Conservation (phyloP, 768 basidiomycete genomes). For the Lyophyllum decastes region DNA sequence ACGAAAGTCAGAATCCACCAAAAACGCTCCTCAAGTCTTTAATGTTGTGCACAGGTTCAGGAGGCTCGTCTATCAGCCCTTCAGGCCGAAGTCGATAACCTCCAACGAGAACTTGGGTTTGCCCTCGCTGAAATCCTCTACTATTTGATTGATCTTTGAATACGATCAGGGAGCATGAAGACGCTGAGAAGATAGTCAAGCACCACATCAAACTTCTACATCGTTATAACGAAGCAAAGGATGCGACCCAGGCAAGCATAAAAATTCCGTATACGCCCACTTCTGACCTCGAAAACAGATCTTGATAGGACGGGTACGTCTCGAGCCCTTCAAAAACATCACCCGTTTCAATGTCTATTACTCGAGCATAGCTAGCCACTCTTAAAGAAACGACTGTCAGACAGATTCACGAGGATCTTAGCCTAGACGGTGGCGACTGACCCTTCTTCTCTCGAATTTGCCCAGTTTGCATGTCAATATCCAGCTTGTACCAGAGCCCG, state of each 20-base stretch:
- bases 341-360: background rate
- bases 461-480: slow-evolving; percentile 23
- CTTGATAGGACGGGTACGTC: slow-evolving; percentile 73
- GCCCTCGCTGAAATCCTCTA: background rate
- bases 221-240: slow-evolving; percentile 80
- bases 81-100: slow-evolving; percentile 26
- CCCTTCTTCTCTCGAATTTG: background rate
- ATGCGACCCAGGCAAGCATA: slow-evolving; percentile 68
- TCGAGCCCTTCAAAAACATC: background rate
- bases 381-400: slow-evolving; percentile 69
- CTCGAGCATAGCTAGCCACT: slow-evolving; percentile 59
- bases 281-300: slow-evolving; percentile 43
- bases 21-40: background rate
- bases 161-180: slow-evolving; percentile 19
- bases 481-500: slow-evolving; percentile 51
- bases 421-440: slow-evolving; percentile 59
- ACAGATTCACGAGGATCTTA: slow-evolving; percentile 75
- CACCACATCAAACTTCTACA: slow-evolving; percentile 73
- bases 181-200: slow-evolving; percentile 41
- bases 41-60: slow-evolving; percentile 20
- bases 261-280: slow-evolving; percentile 3
- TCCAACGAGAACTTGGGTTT: slow-evolving; percentile 31
- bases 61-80: slow-evolving; percentile 25
- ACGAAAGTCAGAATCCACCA: slow-evolving; percentile 18
- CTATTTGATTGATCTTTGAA: background rate